phyloP scores from a whole-genome alignment of 108 stramenopile species.

The Pseudonitzschia pungens region DNA sequence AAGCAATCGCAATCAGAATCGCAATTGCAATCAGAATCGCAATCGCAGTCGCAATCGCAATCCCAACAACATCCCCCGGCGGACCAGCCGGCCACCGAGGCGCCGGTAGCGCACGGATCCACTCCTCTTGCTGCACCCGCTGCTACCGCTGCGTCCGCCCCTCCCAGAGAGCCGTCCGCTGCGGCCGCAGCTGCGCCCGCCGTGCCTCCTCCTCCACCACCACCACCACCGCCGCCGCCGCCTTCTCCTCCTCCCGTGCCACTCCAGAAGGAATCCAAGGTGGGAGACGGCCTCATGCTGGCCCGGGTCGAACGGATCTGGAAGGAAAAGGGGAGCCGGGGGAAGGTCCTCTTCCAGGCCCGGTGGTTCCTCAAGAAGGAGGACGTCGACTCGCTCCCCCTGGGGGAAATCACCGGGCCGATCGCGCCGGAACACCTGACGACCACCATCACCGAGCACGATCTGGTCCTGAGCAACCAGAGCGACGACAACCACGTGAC shows the following conservation, averaged over 20 bases:
- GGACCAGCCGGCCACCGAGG: too few species aligned
- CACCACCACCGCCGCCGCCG: too few species aligned
- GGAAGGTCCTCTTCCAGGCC: conserved; percentile 22
- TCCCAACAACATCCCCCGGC: too few species aligned
- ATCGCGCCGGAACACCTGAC: conserved; percentile 25
- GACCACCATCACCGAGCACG: conserved; percentile 43
- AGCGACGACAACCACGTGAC: conserved; percentile 59
- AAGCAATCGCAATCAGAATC: too few species aligned
- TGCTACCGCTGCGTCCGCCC: too few species aligned
- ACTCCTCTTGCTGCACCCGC: too few species aligned
- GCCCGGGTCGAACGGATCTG: conserved; percentile 67
- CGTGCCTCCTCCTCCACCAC: too few species aligned
- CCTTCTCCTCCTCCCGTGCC: not conserved
- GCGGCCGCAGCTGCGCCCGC: too few species aligned
- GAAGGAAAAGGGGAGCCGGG: conserved; percentile 31
- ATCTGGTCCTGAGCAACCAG: conserved; percentile 63
- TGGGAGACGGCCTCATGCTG: conserved; percentile 50
- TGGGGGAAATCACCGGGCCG: conserved; percentile 38
- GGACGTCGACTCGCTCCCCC: conserved; percentile 51
- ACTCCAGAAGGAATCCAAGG: conserved; percentile 29
- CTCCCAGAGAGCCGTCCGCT: too few species aligned
- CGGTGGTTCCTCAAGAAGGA: conserved; percentile 49
- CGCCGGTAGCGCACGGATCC: too few species aligned
- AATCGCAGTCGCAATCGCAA: too few species aligned
- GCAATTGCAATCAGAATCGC: too few species aligned